Conservation (phyloP, 2,329 filamentous ascomycete species). For the Penicillium sp. region DNA sequence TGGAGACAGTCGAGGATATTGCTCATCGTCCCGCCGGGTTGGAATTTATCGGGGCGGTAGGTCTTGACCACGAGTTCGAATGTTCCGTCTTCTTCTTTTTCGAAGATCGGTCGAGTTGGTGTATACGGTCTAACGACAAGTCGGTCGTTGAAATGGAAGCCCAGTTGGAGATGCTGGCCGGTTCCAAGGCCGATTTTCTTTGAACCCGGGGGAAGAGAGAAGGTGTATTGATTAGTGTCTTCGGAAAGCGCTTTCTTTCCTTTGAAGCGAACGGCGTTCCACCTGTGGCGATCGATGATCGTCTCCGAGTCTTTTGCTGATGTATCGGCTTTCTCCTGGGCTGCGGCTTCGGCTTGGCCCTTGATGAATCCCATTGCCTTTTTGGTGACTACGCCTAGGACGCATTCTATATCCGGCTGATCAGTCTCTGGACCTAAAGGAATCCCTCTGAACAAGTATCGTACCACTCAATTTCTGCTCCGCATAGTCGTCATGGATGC, state of each 20-base stretch:
- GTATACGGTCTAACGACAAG: constrained; percentile 56
- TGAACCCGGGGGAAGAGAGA: constrained; percentile 22
- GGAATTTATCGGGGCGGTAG: constrained; percentile 50
- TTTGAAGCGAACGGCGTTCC: background rate
- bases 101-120: constrained; percentile 50
- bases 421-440: background rate
- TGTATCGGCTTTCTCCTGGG: constrained; percentile 43
- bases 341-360: constrained; percentile 43
- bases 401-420: constrained; percentile 45
- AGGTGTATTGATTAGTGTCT: background rate
- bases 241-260: background rate
- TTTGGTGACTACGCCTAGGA: constrained; percentile 52
- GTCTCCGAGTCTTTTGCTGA: constrained; percentile 36
- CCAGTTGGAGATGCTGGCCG: constrained; percentile 56
- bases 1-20: constrained; percentile 56
- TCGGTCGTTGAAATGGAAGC: constrained; percentile 55
- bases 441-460: background rate
- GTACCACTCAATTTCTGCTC: constrained; percentile 51
- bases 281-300: background rate
- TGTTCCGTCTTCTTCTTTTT: constrained; percentile 43
- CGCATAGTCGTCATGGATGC: constrained; percentile 55
- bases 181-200: constrained; percentile 52
- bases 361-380: constrained; percentile 53
- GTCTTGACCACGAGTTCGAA: constrained; percentile 56
- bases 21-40: constrained; percentile 57